Conservation (phyloP, 192 early-diverging fungal genomes). For the Coemansia sp. region DNA sequence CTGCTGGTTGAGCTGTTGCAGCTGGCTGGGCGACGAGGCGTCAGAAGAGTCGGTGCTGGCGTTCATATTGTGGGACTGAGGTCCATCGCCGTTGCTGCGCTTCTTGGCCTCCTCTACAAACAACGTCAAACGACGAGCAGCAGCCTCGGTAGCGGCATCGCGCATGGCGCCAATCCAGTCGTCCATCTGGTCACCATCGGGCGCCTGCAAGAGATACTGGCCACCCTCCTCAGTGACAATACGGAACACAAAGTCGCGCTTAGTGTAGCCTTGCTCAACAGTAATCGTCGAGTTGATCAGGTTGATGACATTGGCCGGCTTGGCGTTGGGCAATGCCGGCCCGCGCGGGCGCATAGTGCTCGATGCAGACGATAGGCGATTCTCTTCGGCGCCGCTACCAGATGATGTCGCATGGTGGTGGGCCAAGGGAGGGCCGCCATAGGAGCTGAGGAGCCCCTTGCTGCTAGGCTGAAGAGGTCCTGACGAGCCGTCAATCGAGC, state of each 20-base stretch:
- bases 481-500: slow-evolving; percentile 31
- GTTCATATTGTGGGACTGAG: not conserved
- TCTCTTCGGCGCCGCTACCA: slow-evolving; percentile 7
- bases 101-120: slow-evolving; percentile 65
- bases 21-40: slow-evolving; percentile 12
- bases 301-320: slow-evolving; percentile 74
- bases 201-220: slow-evolving; percentile 72
- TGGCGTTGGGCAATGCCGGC: slow-evolving; percentile 55
- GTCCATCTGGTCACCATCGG: slow-evolving; percentile 69
- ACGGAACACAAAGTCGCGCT: slow-evolving; percentile 76
- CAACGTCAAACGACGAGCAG: slow-evolving; percentile 69
- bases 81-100: slow-evolving; percentile 31
- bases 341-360: slow-evolving; percentile 46
- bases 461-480: not conserved
- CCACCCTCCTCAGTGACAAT: slow-evolving; percentile 80
- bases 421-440: not conserved
- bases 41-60: not conserved
- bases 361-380: slow-evolving; percentile 33
- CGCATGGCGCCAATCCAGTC: slow-evolving; percentile 72
- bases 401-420: not conserved
- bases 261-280: slow-evolving; percentile 65
- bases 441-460: slow-evolving; percentile 2
- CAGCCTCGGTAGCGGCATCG: slow-evolving; percentile 70
- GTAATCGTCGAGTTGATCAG: slow-evolving; percentile 76
- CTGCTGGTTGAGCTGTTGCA: slow-evolving; percentile 11